Percentiles rank a stretch among this genome's conserved stretches.
Evolutionary conservation across 208 protist species (phyloP).

Genomic region (Crithidia acanthocephali): DNA sequence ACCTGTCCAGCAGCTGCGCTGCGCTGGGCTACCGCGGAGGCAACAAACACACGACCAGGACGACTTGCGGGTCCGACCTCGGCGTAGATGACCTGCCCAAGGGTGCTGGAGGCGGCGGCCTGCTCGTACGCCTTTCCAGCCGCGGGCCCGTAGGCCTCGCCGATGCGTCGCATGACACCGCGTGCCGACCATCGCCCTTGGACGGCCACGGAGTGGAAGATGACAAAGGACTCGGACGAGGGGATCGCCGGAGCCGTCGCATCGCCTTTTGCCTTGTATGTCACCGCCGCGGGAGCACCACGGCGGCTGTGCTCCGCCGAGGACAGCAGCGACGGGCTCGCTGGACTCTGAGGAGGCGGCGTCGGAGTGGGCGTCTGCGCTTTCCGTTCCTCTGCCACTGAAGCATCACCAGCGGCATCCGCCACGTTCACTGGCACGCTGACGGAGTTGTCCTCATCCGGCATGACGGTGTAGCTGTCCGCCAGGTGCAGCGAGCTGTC

Average conservation of each 20-base stretch:
- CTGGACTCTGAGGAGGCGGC: too few relatives aligned
- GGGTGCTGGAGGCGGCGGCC: conserved; percentile 9
- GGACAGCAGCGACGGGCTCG: not conserved
- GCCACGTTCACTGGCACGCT: not conserved
- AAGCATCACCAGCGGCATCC: not conserved
- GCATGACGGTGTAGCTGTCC: conserved; percentile 31
- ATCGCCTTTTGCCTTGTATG: conserved; percentile 25
- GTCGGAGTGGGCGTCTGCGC: not conserved
- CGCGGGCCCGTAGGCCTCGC: conserved; percentile 29
- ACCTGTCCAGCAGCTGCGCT: conserved; percentile 22
- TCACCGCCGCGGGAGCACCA: not conserved
- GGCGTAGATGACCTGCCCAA: conserved; percentile 45
- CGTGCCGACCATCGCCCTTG: conserved; percentile 41
- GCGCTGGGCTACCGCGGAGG: conserved; percentile 45
- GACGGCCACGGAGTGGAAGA: conserved; percentile 47
- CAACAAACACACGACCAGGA: conserved; percentile 45
- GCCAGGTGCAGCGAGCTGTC: conserved; percentile 22
- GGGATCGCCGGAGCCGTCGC: conserved; percentile 26
- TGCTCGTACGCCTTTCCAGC: conserved; percentile 41
- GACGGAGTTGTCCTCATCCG: conserved; percentile 23
- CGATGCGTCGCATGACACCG: conserved; percentile 57
- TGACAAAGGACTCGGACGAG: conserved; percentile 29
- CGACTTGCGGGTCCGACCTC: conserved; percentile 29
- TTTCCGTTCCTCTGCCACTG: not conserved
- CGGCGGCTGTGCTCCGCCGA: not conserved